These are phyloP conservation scores for Beauveria asiatica DNA, from an alignment of 2,329 filamentous ascomycete genomes.

Conservation along the genomic window DNA sequence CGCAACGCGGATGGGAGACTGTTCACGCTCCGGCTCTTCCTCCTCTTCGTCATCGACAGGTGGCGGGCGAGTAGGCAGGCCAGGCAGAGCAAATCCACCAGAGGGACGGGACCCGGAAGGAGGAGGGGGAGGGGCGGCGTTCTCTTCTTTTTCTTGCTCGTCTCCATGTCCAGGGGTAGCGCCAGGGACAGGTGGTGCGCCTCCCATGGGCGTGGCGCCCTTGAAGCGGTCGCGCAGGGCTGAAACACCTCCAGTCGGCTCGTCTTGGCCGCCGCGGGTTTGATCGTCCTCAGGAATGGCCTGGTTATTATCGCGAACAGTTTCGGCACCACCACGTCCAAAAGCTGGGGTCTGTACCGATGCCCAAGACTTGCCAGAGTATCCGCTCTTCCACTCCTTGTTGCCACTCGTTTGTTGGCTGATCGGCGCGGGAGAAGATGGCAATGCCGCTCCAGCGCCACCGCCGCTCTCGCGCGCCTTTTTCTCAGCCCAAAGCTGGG, in stretches of 20 bases:
- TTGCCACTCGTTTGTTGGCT: constrained; percentile 63
- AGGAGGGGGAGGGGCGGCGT: constrained; percentile 41
- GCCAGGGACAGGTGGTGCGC: constrained; percentile 29
- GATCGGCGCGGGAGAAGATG: constrained; percentile 44
- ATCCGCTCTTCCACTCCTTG: constrained; percentile 80
- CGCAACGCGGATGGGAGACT: constrained; percentile 76
- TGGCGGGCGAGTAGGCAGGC: constrained; percentile 56
- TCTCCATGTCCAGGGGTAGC: neutral
- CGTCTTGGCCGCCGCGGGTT: constrained; percentile 37
- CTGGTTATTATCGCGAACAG: constrained; percentile 51
- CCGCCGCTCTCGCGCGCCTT: constrained; percentile 71
- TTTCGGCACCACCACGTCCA: constrained; percentile 50
- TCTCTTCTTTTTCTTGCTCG: constrained; percentile 23
- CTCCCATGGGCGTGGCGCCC: constrained; percentile 57
- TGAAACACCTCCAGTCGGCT: constrained; percentile 56
- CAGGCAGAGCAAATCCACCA: constrained; percentile 70
- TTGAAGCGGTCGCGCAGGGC: constrained; percentile 78
- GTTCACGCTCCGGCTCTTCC: constrained; percentile 43
- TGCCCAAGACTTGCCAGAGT: constrained; percentile 83
- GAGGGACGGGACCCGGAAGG: constrained; percentile 62
- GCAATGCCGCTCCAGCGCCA: constrained; percentile 31
- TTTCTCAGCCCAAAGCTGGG: constrained; percentile 95
- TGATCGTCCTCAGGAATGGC: constrained; percentile 39
- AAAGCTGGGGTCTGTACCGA: constrained; percentile 66
- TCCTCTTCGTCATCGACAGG: constrained; percentile 47